These are phyloP conservation scores for Albifimbria verrucaria DNA, from an alignment of 2,329 filamentous ascomycete genomes.

Conservation along the genomic window DNA sequence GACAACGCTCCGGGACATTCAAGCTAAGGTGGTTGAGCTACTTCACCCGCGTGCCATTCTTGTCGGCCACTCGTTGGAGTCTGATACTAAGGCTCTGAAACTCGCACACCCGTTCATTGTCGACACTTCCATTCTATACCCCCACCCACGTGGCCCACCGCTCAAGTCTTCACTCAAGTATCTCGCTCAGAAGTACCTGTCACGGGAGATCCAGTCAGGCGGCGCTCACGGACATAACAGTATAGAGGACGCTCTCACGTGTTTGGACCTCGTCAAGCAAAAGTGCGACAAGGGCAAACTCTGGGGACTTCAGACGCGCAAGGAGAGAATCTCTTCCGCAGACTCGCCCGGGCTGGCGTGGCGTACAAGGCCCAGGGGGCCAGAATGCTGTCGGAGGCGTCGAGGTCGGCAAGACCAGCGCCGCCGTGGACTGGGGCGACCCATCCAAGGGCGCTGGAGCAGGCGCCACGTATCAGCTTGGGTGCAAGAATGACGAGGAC, in stretches of 20 bases:
- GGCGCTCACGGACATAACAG: slow-evolving; percentile 79
- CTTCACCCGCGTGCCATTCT: slow-evolving; percentile 71
- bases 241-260: slow-evolving; percentile 86
- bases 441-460: slow-evolving; percentile 57
- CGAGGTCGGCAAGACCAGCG: slow-evolving; percentile 60
- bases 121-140: slow-evolving; percentile 86
- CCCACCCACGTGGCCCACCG: slow-evolving; percentile 84
- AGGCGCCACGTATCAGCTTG: slow-evolving; percentile 54
- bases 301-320: slow-evolving; percentile 81
- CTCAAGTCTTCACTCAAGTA: slow-evolving; percentile 90
- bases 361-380: slow-evolving; percentile 61
- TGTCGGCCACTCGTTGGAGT: slow-evolving; percentile 77
- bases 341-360: slow-evolving; percentile 64
- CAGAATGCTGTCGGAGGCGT: slow-evolving; percentile 53
- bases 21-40: slow-evolving; percentile 69
- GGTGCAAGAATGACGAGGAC: slow-evolving; percentile 58
- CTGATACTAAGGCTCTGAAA: slow-evolving; percentile 78
- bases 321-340: slow-evolving; percentile 85
- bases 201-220: slow-evolving; percentile 82
- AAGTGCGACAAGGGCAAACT: slow-evolving; percentile 90
- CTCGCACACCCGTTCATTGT: slow-evolving; percentile 90
- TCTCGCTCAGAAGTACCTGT: slow-evolving; percentile 80
- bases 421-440: slow-evolving; percentile 87
- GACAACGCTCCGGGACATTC: slow-evolving; percentile 80
- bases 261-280: slow-evolving; percentile 87